Percentiles rank a stretch among this genome's conserved stretches.
Evolutionary conservation across 768 basidiomycete species (phyloP).

Genomic region (Mycena capillaripes): DNA sequence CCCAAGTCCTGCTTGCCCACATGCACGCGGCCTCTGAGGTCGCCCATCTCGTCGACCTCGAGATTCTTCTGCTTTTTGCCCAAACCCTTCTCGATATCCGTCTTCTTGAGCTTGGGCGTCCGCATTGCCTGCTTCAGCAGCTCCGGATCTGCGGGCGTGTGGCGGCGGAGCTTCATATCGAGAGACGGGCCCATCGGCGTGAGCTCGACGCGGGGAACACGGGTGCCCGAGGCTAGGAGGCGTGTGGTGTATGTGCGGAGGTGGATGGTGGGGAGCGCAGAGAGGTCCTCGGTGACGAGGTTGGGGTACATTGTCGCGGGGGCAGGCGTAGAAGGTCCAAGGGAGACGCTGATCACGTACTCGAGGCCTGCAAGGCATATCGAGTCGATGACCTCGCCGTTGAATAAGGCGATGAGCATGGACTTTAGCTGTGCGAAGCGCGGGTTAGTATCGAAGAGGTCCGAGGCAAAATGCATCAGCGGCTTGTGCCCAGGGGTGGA

Average conservation of each 20-base stretch:
- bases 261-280: conserved; percentile 84
- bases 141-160: conserved; percentile 82
- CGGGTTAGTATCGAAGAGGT: conserved; percentile 95
- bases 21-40: conserved; percentile 92
- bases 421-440: conserved; percentile 94
- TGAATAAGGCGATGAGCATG: conserved; percentile 91
- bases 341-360: conserved; percentile 87
- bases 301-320: conserved; percentile 42
- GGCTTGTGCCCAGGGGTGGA: conserved; percentile 92
- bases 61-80: conserved; percentile 96
- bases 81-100: conserved; percentile 85
- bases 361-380: conserved; percentile 89
- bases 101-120: conserved; percentile 90
- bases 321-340: conserved; percentile 71
- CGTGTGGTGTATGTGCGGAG: conserved; percentile 88
- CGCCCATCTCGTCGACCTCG: conserved; percentile 98
- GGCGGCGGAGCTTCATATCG: conserved; percentile 84
- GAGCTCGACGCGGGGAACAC: conserved; percentile 86
- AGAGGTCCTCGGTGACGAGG: conserved; percentile 53
- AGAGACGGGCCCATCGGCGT: conserved; percentile 93
- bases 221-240: conserved; percentile 81
- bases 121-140: conserved; percentile 85
- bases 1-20: conserved; percentile 89
- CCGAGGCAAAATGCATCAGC: conserved; percentile 95
- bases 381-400: conserved; percentile 86